Evolutionary conservation across 179 eudicot genomes (phyloP).

Genomic region (Heliamphora pulchella): DNA sequence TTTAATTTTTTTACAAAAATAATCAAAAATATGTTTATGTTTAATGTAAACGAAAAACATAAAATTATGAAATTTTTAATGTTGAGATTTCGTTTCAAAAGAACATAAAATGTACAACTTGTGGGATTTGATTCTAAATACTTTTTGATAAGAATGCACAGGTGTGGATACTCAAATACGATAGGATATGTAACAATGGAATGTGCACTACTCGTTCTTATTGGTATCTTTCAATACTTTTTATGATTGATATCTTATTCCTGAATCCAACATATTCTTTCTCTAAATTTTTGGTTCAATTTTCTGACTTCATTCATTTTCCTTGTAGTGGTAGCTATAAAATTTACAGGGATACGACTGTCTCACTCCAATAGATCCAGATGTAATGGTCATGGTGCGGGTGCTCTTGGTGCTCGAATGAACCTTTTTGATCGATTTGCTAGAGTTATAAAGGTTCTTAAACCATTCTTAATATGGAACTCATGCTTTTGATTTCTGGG

Average conservation of each 20-base stretch:
- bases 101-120: not conserved
- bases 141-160: not conserved
- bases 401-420: slow-evolving; percentile 54
- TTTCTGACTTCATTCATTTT: not conserved
- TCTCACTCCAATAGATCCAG: slow-evolving; percentile 36
- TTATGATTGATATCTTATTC: slow-evolving; percentile 4
- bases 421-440: slow-evolving; percentile 94
- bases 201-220: not conserved
- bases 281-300: not conserved
- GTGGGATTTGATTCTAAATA: not conserved
- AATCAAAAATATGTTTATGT: too few species aligned
- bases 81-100: not conserved
- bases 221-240: not conserved
- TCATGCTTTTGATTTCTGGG: slow-evolving; percentile 2
- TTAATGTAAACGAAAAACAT: too few species aligned
- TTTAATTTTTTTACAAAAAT: too few species aligned
- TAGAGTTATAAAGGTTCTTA: slow-evolving; percentile 81
- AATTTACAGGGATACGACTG: slow-evolving; percentile 39
- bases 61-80: not conserved
- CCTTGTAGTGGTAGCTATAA: slow-evolving; percentile 49
- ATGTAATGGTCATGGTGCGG: slow-evolving; percentile 49
- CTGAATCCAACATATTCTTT: not conserved
- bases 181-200: not conserved
- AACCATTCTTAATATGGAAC: not conserved
- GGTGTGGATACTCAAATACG: not conserved